A percentile compares a stretch with the other conserved stretches of the same genome.
Conservation (phyloP, 2,329 filamentous ascomycete species). For the Monascus ruber region DNA sequence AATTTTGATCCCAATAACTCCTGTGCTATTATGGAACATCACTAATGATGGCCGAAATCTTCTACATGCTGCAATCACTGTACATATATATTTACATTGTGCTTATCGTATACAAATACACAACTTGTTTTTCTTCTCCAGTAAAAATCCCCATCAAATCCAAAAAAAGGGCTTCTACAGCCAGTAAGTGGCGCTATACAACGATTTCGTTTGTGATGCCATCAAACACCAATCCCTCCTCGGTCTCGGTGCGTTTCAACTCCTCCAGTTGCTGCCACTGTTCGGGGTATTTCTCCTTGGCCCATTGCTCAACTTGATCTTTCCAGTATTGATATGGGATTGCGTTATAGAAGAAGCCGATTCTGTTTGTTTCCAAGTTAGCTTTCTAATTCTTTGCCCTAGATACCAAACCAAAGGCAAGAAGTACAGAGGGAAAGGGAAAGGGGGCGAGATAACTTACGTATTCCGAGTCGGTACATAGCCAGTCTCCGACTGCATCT, state of each 20-base stretch:
- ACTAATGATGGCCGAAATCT: too few species aligned
- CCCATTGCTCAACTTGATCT: constrained; percentile 62
- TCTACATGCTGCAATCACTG: too few species aligned
- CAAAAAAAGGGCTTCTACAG: too few species aligned
- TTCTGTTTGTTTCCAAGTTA: constrained; percentile 31
- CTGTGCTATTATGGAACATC: too few species aligned
- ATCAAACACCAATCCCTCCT: constrained; percentile 22
- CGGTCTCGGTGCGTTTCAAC: constrained; percentile 19
- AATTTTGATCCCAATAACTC: too few species aligned
- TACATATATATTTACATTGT: too few species aligned
- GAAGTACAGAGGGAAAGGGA: not conserved
- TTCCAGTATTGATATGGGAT: constrained; percentile 56
- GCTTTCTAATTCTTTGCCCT: too few species aligned
- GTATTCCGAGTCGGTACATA: constrained; percentile 56
- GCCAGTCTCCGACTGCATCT: constrained; percentile 56
- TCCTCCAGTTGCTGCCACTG: constrained; percentile 57
- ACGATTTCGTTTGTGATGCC: constrained; percentile 15
- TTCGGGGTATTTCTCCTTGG: constrained; percentile 53
- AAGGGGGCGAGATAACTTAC: constrained; percentile 41
- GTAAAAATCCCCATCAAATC: too few species aligned
- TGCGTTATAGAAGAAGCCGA: constrained; percentile 67
- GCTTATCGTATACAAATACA: too few species aligned
- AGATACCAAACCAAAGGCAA: too few species aligned
- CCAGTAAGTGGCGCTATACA: constrained; percentile 5
- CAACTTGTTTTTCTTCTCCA: too few species aligned